Conservation (phyloP, 164 flowering plant genomes). For the Stephania cephalantha region DNA sequence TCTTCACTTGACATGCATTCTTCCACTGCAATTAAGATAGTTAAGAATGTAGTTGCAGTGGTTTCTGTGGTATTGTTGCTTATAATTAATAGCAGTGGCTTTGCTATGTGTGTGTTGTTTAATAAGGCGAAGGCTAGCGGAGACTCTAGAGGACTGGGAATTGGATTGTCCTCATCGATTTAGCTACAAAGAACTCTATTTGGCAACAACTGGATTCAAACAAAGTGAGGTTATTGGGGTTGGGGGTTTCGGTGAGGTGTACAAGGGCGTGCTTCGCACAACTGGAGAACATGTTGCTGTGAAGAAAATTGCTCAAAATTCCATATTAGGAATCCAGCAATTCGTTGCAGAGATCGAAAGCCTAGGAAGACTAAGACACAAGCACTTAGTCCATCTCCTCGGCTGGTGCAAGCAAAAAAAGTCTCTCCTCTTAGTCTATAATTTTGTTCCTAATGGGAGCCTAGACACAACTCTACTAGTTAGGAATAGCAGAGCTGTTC, state of each 20-base stretch:
- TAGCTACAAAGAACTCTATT: slow-evolving; percentile 32
- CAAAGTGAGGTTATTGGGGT: slow-evolving; percentile 33
- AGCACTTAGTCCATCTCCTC: slow-evolving; percentile 38
- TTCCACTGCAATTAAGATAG: neutral
- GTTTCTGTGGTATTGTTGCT: neutral
- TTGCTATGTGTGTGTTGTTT: neutral
- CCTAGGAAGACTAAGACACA: slow-evolving; percentile 40
- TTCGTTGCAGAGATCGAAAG: slow-evolving; percentile 46
- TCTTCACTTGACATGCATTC: neutral
- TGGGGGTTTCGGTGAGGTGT: slow-evolving; percentile 47
- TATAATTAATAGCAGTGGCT: neutral
- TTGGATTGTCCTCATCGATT: slow-evolving; percentile 43
- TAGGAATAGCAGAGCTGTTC: neutral
- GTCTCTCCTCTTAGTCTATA: slow-evolving; percentile 36
- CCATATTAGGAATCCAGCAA: slow-evolving; percentile 34
- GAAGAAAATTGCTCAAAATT: slow-evolving; percentile 29
- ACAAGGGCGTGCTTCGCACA: slow-evolving; percentile 29
- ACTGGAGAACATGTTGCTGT: slow-evolving; percentile 34
- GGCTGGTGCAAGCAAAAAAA: slow-evolving; percentile 49
- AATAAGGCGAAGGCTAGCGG: neutral
- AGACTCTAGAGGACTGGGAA: slow-evolving; percentile 21
- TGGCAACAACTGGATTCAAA: slow-evolving; percentile 41
- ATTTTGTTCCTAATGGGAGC: slow-evolving; percentile 41
- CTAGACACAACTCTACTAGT: slow-evolving; percentile 15
- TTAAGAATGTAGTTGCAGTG: neutral